Percentiles rank a stretch among this genome's conserved stretches.
These are phyloP conservation scores for Sanghuangporus weigelae DNA, from an alignment of 1,284 basidiomycete genomes.

Conservation along the genomic window DNA sequence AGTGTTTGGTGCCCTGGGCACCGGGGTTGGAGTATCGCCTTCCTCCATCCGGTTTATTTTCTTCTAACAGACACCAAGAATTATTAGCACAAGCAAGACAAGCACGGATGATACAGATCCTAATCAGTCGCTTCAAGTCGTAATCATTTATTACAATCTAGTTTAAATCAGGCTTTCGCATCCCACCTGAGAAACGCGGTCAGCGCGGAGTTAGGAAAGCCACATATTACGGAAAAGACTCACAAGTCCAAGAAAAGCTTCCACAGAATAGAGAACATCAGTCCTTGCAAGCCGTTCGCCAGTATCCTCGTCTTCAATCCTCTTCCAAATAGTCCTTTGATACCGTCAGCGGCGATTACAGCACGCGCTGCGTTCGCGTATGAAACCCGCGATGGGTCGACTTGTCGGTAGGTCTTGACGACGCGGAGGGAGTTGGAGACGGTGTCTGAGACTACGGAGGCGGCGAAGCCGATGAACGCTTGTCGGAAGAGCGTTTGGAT, in stretches of 20 bases:
- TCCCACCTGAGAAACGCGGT: conserved; percentile 30
- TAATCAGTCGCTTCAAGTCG: too few relatives aligned
- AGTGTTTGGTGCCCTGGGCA: too few relatives aligned
- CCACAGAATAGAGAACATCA: conserved; percentile 85
- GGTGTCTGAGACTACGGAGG: conserved; percentile 78
- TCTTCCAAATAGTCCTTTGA: conserved; percentile 67
- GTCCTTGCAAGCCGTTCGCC: conserved; percentile 81
- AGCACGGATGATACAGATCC: too few relatives aligned
- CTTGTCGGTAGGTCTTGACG: conserved; percentile 89
- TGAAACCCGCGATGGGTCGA: conserved; percentile 71
- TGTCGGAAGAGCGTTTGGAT: conserved; percentile 64
- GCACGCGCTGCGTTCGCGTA: conserved; percentile 66
- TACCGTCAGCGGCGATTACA: conserved; percentile 62
- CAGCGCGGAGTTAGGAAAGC: background rate
- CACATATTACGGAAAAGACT: conserved; percentile 29
- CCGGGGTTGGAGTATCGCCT: too few relatives aligned
- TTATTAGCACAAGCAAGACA: too few relatives aligned
- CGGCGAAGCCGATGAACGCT: conserved; percentile 83
- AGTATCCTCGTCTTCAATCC: conserved; percentile 80
- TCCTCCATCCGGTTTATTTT: too few relatives aligned
- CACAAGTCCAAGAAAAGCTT: conserved; percentile 79
- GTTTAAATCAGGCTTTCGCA: conserved; percentile 29
- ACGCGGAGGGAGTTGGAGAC: conserved; percentile 86
- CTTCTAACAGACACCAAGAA: too few relatives aligned
- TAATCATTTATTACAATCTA: background rate